These are phyloP conservation scores for Flaveria robusta DNA, from an alignment of 129 eudicot species.

Conservation along the genomic window DNA sequence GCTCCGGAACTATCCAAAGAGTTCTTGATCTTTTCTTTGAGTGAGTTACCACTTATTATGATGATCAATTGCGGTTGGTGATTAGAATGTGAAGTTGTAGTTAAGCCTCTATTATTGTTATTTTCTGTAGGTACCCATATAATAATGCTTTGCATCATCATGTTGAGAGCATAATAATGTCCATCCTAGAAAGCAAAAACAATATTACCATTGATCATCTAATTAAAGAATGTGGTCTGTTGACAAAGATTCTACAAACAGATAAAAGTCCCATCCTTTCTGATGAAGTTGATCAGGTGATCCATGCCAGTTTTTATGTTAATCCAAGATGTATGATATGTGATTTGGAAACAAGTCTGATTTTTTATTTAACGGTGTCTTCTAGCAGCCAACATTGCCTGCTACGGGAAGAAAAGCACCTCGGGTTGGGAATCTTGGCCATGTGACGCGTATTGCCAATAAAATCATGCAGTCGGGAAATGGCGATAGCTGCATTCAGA, in stretches of 20 bases:
- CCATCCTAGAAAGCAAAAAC: conserved; percentile 79
- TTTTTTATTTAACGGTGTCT: not conserved
- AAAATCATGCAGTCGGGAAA: conserved; percentile 71
- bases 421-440: conserved; percentile 76
- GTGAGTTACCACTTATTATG: conserved; percentile 41
- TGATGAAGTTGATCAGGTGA: conserved; percentile 58
- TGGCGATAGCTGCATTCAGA: conserved; percentile 51
- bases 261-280: conserved; percentile 56
- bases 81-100: not conserved
- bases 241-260: conserved; percentile 53
- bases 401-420: conserved; percentile 62
- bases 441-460: conserved; percentile 75
- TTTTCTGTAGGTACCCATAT: conserved; percentile 72
- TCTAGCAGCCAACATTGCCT: conserved; percentile 66
- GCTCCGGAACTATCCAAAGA: conserved; percentile 76
- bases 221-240: conserved; percentile 59
- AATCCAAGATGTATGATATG: not conserved
- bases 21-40: conserved; percentile 87
- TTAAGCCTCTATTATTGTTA: not conserved
- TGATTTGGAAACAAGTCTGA: not conserved
- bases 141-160: conserved; percentile 93
- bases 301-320: not conserved
- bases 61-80: not conserved
- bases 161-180: conserved; percentile 76
- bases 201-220: conserved; percentile 61